Evolutionary conservation across 202 grass and related monocot species (phyloP).

Genomic region (Musa balbisiana): DNA sequence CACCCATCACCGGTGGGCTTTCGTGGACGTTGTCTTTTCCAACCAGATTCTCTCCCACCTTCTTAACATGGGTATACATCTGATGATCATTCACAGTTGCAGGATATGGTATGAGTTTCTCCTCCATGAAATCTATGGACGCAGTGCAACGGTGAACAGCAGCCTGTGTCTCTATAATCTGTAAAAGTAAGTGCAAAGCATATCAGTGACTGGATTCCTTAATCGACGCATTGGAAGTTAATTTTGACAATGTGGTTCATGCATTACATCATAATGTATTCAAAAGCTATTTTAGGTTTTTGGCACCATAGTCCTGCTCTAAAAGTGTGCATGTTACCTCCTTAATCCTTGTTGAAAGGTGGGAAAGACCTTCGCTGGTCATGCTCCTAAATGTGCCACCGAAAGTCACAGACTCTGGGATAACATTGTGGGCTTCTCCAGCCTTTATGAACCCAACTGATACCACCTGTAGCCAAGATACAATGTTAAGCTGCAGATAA

Average conservation of each 20-base stretch:
- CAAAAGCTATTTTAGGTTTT: too few species aligned
- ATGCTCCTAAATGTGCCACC: slow-evolving; percentile 73
- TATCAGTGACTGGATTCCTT: too few species aligned
- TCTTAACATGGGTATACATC: slow-evolving; percentile 45
- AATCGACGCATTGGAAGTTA: too few species aligned
- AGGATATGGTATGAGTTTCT: slow-evolving; percentile 53
- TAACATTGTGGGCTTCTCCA: slow-evolving; percentile 65
- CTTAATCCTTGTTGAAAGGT: slow-evolving; percentile 44
- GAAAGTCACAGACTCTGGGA: slow-evolving; percentile 48
- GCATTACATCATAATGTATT: too few species aligned
- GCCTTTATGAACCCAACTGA: slow-evolving; percentile 50
- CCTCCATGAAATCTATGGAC: slow-evolving; percentile 60
- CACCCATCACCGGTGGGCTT: slow-evolving; percentile 23
- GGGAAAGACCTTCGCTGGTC: slow-evolving; percentile 41
- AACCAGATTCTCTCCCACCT: slow-evolving; percentile 41
- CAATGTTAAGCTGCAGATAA: neutral
- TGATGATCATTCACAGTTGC: slow-evolving; percentile 44
- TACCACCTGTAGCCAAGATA: slow-evolving; percentile 38
- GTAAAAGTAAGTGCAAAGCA: neutral
- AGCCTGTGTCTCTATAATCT: slow-evolving; percentile 59
- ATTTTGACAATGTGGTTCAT: neutral
- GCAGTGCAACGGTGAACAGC: slow-evolving; percentile 42
- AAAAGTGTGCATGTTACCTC: slow-evolving; percentile 31
- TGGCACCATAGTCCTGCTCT: too few species aligned
- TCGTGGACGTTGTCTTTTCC: slow-evolving; percentile 36